Evolutionary conservation across 176 grass and related monocot species (phyloP).

Genomic region (Oryza australiensis): DNA sequence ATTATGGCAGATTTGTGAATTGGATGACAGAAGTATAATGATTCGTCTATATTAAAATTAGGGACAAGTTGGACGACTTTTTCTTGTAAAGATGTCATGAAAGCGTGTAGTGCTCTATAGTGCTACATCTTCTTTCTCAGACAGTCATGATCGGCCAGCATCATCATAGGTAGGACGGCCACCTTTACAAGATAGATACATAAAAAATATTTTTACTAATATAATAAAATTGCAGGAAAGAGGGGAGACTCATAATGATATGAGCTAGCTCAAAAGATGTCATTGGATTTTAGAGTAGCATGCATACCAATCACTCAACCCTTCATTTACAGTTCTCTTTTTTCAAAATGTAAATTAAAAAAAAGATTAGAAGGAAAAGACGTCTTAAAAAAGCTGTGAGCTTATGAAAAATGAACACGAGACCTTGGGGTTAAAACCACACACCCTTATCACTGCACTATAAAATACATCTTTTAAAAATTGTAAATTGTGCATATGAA

Average conservation of each 20-base stretch:
- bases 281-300: neutral
- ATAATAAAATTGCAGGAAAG: neutral
- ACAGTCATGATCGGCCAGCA: slow-evolving; percentile 43
- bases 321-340: neutral
- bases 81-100: slow-evolving; percentile 5
- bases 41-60: too few species aligned
- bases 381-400: too few species aligned
- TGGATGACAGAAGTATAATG: too few species aligned
- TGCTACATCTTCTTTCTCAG: neutral
- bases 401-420: too few species aligned
- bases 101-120: neutral
- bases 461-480: too few species aligned
- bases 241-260: neutral
- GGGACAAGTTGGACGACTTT: neutral
- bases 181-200: slow-evolving; percentile 25
- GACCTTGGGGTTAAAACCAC: too few species aligned
- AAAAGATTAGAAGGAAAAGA: too few species aligned
- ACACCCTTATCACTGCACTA: too few species aligned
- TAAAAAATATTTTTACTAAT: neutral
- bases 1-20: neutral
- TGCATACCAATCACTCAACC: neutral
- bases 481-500: neutral
- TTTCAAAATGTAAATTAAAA: neutral
- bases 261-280: neutral
- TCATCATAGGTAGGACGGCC: slow-evolving; percentile 14